phyloP scores from a whole-genome alignment of 2,329 filamentous ascomycete genomes.

The Cytospora paraplurivora region DNA sequence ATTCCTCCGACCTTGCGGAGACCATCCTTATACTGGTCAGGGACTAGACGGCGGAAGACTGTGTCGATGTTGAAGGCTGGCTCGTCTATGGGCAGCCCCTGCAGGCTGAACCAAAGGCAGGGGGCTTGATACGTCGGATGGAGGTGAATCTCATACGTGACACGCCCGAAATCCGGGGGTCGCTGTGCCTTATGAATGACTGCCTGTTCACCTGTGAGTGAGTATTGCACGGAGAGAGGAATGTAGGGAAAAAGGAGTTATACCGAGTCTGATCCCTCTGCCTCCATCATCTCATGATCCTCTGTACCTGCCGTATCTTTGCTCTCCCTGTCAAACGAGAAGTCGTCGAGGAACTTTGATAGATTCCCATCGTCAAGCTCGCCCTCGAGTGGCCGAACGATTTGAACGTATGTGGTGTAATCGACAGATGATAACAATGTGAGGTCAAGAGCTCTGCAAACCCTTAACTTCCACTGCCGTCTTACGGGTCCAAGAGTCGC shows the following conservation, averaged over 20 bases:
- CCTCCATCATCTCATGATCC: conserved; percentile 52
- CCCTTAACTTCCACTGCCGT: conserved; percentile 56
- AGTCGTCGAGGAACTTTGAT: conserved; percentile 46
- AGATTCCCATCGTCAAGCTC: conserved; percentile 49
- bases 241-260: conserved; percentile 7
- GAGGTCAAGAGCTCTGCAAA: conserved; percentile 54
- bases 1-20: conserved; percentile 65
- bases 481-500: conserved; percentile 59
- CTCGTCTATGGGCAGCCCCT: conserved; percentile 57
- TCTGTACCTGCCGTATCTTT: conserved; percentile 32
- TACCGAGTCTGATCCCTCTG: conserved; percentile 57
- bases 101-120: conserved; percentile 74
- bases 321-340: conserved; percentile 43
- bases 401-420: conserved; percentile 57
- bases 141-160: conserved; percentile 73
- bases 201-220: conserved; percentile 40
- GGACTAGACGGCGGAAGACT: conserved; percentile 71
- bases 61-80: conserved; percentile 65
- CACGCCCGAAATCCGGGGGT: conserved; percentile 46
- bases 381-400: conserved; percentile 54
- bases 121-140: conserved; percentile 76
- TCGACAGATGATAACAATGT: conserved; percentile 46
- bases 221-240: conserved; percentile 5
- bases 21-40: conserved; percentile 61
- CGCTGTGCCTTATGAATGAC: conserved; percentile 40